A percentile compares a stretch with the other conserved stretches of the same genome.
Conservation (phyloP, 352 stramenopile species). For the Phytopythium aichiense region DNA sequence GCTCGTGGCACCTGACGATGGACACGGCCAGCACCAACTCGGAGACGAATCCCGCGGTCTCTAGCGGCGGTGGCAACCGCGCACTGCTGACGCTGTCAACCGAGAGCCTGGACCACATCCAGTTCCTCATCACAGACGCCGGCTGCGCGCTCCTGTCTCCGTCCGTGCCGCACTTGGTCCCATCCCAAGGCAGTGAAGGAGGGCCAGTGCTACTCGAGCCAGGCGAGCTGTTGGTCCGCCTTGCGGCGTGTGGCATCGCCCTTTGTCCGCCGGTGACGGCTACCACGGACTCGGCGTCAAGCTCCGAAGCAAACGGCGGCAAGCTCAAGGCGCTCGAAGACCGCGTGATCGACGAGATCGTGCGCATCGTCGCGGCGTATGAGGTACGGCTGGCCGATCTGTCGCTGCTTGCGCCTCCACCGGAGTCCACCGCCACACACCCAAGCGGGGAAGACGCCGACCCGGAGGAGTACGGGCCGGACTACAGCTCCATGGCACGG, state of each 20-base stretch:
- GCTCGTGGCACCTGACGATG: conserved; percentile 57
- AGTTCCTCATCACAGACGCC: conserved; percentile 64
- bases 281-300: not conserved
- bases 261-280: conserved; percentile 38
- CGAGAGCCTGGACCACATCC: conserved; percentile 42
- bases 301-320: conserved; percentile 19
- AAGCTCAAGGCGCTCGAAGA: conserved; percentile 69
- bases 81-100: conserved; percentile 56
- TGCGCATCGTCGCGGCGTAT: conserved; percentile 58
- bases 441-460: conserved; percentile 19
- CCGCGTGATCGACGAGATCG: conserved; percentile 64
- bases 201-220: conserved; percentile 12
- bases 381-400: conserved; percentile 48
- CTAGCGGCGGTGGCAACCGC: conserved; percentile 10
- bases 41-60: not conserved
- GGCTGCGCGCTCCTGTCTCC: conserved; percentile 56
- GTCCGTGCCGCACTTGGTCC: conserved; percentile 37
- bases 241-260: conserved; percentile 57
- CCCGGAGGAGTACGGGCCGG: conserved; percentile 8
- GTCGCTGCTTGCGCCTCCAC: conserved; percentile 8
- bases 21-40: conserved; percentile 27
- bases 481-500: conserved; percentile 6
- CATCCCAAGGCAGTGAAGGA: not conserved
- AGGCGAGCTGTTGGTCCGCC: conserved; percentile 49
- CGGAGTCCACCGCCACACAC: not conserved